Evolutionary conservation across 2,329 filamentous ascomycete species (phyloP).

Genomic region (Aspergillus aculeatinus): DNA sequence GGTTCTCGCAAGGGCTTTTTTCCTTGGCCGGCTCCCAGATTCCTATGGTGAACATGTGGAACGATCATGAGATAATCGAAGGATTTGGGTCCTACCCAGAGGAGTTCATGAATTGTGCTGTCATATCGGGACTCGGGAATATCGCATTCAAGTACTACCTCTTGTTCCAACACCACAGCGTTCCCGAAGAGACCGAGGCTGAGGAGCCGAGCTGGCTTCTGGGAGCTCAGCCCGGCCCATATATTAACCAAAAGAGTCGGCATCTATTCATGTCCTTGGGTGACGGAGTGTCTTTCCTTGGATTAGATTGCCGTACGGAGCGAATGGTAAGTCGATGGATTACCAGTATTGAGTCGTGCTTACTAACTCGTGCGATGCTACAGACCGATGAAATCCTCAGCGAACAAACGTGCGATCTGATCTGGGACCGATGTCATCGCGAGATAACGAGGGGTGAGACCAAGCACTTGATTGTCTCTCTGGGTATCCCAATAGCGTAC

Average conservation of each 20-base stretch:
- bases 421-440: conserved; percentile 80
- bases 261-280: conserved; percentile 85
- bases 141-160: conserved; percentile 98
- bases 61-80: conserved; percentile 90
- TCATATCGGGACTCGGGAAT: conserved; percentile 85
- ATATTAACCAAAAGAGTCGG: conserved; percentile 81
- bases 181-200: conserved; percentile 73
- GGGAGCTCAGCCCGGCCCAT: conserved; percentile 76
- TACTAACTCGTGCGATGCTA: neutral
- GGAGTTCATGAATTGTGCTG: conserved; percentile 83
- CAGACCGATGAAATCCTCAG: conserved; percentile 73
- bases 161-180: conserved; percentile 94
- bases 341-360: neutral
- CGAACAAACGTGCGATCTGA: conserved; percentile 77
- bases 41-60: conserved; percentile 97
- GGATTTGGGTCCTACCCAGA: conserved; percentile 93
- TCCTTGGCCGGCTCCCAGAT: conserved; percentile 92
- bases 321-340: conserved; percentile 55
- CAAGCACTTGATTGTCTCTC: conserved; percentile 83
- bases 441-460: conserved; percentile 82
- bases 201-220: conserved; percentile 91
- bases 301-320: conserved; percentile 88
- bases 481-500: conserved; percentile 82
- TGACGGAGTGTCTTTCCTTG: conserved; percentile 74
- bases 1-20: conserved; percentile 96